Percentiles rank a stretch among this genome's conserved stretches.
phyloP scores from a whole-genome alignment of 208 protist genomes.

The Acanthamoeba quina region DNA sequence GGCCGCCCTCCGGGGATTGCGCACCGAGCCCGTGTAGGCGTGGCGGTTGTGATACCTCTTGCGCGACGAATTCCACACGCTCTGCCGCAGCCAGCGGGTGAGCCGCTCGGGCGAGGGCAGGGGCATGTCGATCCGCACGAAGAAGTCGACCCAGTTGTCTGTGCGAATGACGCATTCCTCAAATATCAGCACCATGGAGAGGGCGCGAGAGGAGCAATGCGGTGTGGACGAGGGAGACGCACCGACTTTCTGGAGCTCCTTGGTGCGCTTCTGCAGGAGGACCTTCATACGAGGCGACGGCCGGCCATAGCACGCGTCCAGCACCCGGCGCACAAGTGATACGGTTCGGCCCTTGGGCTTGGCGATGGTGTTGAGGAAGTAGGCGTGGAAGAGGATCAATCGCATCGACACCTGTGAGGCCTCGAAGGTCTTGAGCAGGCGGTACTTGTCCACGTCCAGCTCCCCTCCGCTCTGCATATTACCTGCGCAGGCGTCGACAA shows the following conservation, averaged over 20 bases:
- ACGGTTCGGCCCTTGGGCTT: slow-evolving; percentile 1
- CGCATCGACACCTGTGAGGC: slow-evolving; percentile 27
- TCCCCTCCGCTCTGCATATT: not conserved
- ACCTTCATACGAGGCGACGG: not conserved
- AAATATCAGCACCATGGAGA: not conserved
- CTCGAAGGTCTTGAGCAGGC: slow-evolving; percentile 47
- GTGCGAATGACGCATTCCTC: not conserved
- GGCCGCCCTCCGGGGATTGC: not conserved
- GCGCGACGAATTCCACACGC: slow-evolving; percentile 1
- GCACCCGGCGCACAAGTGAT: not conserved
- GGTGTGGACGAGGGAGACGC: not conserved
- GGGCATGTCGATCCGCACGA: not conserved
- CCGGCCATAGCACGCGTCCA: slow-evolving; percentile 24
- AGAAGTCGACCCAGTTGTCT: slow-evolving; percentile 48
- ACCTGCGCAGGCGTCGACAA: not conserved
- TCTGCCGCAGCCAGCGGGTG: slow-evolving; percentile 16
- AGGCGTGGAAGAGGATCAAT: slow-evolving; percentile 49
- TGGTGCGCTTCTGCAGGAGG: not conserved
- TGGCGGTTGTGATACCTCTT: slow-evolving; percentile 45
- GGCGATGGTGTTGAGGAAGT: slow-evolving; percentile 51
- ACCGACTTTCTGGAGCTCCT: slow-evolving; percentile 12
- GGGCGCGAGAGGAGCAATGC: not conserved
- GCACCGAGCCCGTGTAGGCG: not conserved
- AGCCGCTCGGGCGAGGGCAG: slow-evolving; percentile 15
- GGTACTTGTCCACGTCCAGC: slow-evolving; percentile 14